phyloP scores from a whole-genome alignment of 345 rosid species.

The Moricandia moricandioides region DNA sequence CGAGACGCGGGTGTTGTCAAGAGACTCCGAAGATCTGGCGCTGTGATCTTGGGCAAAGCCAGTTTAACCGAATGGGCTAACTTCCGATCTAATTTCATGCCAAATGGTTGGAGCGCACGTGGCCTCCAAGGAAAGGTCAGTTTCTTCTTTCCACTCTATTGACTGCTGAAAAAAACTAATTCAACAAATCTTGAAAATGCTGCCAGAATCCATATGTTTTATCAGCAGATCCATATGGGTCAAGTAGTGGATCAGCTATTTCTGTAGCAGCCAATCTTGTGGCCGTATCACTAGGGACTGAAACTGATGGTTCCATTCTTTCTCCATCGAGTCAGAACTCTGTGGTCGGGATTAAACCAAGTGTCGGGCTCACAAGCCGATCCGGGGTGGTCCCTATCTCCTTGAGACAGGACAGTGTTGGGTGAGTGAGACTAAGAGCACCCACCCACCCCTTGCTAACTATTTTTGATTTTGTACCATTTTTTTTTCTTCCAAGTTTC shows the following conservation, averaged over 20 bases:
- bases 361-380: constrained; percentile 68
- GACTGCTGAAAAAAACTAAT: not conserved
- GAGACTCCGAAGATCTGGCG: constrained; percentile 56
- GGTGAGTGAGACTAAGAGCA: constrained; percentile 40
- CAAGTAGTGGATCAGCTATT: constrained; percentile 77
- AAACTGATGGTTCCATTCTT: constrained; percentile 71
- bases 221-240: constrained; percentile 59
- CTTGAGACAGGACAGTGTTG: constrained; percentile 59
- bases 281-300: constrained; percentile 62
- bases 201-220: constrained; percentile 70
- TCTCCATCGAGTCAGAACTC: constrained; percentile 58
- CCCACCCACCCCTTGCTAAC: not conserved
- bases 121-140: constrained; percentile 63
- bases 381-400: constrained; percentile 68
- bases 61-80: constrained; percentile 69
- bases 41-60: constrained; percentile 73
- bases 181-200: not conserved
- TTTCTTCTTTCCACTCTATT: not conserved
- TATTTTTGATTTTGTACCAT: not conserved
- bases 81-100: constrained; percentile 35
- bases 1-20: constrained; percentile 63
- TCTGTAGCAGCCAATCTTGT: constrained; percentile 70
- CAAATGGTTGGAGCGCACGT: constrained; percentile 57
- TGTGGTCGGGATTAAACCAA: constrained; percentile 71
- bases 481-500: not conserved